Evolutionary conservation across 2,329 filamentous ascomycete species (phyloP).

Genomic region (Beauveria bassiana): DNA sequence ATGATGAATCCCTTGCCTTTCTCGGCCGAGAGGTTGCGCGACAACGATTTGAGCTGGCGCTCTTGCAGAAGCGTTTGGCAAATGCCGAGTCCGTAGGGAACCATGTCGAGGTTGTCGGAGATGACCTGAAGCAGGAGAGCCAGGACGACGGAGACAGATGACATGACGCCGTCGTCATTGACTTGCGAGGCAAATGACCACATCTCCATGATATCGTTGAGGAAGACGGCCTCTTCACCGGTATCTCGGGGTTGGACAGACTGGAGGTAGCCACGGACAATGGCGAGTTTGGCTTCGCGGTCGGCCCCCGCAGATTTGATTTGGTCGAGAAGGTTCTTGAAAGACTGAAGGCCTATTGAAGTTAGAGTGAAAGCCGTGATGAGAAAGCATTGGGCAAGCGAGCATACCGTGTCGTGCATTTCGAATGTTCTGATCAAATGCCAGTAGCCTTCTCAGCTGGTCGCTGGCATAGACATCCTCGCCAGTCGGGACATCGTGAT

Average conservation of each 20-base stretch:
- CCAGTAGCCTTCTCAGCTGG: constrained; percentile 61
- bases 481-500: constrained; percentile 48
- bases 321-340: constrained; percentile 64
- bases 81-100: constrained; percentile 66
- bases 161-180: constrained; percentile 74
- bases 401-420: constrained; percentile 56
- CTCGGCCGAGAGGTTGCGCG: constrained; percentile 68
- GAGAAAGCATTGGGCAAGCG: neutral
- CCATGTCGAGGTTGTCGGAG: constrained; percentile 65
- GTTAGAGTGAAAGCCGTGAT: neutral
- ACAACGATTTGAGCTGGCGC: constrained; percentile 71
- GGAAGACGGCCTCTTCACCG: constrained; percentile 48
- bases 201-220: constrained; percentile 75
- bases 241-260: constrained; percentile 40
- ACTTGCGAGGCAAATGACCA: constrained; percentile 78
- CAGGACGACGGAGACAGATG: constrained; percentile 71
- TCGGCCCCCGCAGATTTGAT: constrained; percentile 44
- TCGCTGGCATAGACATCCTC: constrained; percentile 56
- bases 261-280: constrained; percentile 64
- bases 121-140: constrained; percentile 74
- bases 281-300: constrained; percentile 37
- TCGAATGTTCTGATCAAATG: constrained; percentile 62
- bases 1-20: constrained; percentile 83
- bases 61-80: constrained; percentile 77
- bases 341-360: constrained; percentile 52